A percentile compares a stretch with the other conserved stretches of the same genome.
Evolutionary conservation across 192 early-diverging fungal species (phyloP).

Genomic region (Coemansia sp.): DNA sequence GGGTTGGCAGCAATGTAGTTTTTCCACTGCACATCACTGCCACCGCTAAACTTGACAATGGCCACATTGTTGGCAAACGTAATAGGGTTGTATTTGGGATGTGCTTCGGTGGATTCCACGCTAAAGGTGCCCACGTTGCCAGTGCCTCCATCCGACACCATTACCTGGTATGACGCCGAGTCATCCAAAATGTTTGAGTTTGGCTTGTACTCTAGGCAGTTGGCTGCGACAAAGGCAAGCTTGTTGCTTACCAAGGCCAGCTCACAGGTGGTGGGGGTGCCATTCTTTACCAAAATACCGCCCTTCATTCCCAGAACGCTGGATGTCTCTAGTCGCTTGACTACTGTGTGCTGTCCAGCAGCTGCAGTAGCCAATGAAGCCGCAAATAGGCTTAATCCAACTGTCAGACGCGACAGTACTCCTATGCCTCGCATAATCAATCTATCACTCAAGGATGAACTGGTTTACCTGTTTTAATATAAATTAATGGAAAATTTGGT

Average conservation of each 20-base stretch:
- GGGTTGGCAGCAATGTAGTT: constrained; percentile 50
- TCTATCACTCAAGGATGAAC: too few species aligned
- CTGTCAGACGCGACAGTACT: constrained; percentile 8
- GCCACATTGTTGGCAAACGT: constrained; percentile 48
- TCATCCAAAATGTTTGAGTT: constrained; percentile 13
- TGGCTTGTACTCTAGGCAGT: constrained; percentile 23
- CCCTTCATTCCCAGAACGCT: constrained; percentile 21
- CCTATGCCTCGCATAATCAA: constrained; percentile 1
- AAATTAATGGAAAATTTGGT: neutral
- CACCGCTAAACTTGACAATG: constrained; percentile 15
- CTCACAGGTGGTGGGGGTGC: constrained; percentile 33
- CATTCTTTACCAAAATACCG: constrained; percentile 29
- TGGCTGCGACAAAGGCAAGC: constrained; percentile 37
- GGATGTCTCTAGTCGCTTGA: constrained; percentile 28
- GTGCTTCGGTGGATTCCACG: constrained; percentile 15
- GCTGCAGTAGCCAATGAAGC: constrained; percentile 10
- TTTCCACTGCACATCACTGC: constrained; percentile 8
- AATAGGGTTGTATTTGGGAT: constrained; percentile 29
- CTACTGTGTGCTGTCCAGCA: constrained; percentile 38
- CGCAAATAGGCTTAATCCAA: constrained; percentile 4
- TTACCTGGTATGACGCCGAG: constrained; percentile 26
- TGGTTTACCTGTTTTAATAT: neutral
- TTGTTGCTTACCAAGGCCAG: constrained; percentile 44
- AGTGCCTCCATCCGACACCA: constrained; percentile 21
- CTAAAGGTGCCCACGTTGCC: constrained; percentile 17